A percentile compares a stretch with the other conserved stretches of the same genome.
phyloP scores from a whole-genome alignment of 805 yeast genomes.

The Candida coleopterorum region DNA sequence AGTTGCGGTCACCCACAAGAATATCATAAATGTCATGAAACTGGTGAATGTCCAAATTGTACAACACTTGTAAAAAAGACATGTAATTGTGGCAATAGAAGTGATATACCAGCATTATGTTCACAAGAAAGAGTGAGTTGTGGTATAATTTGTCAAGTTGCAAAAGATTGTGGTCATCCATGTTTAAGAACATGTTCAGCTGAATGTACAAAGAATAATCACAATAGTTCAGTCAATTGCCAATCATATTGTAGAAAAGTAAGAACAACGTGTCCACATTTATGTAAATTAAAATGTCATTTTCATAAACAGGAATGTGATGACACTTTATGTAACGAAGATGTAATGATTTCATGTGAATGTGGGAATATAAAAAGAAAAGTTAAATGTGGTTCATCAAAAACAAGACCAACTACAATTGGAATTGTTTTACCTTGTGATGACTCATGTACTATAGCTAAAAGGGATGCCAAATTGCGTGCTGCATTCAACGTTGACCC shows the following conservation, averaged over 20 bases:
- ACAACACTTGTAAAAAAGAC: slow-evolving; percentile 49
- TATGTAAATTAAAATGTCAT: slow-evolving; percentile 64
- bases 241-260: slow-evolving; percentile 51
- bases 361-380: slow-evolving; percentile 55
- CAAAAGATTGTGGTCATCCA: slow-evolving; percentile 37
- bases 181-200: slow-evolving; percentile 57
- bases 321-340: slow-evolving; percentile 45
- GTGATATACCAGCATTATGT: slow-evolving; percentile 58
- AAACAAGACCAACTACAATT: slow-evolving; percentile 23
- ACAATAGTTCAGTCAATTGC: slow-evolving; percentile 49
- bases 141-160: slow-evolving; percentile 30
- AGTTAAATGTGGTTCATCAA: slow-evolving; percentile 56
- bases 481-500: slow-evolving; percentile 46
- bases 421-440: slow-evolving; percentile 55
- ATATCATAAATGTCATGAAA: slow-evolving; percentile 72
- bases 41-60: slow-evolving; percentile 69
- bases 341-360: slow-evolving; percentile 49
- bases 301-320: slow-evolving; percentile 46
- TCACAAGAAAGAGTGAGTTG: slow-evolving; percentile 68
- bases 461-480: slow-evolving; percentile 58
- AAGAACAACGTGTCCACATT: slow-evolving; percentile 61
- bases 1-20: slow-evolving; percentile 70
- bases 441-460: slow-evolving; percentile 57
- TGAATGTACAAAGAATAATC: slow-evolving; percentile 54
- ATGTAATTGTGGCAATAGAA: slow-evolving; percentile 59